Base-by-base conservation (phyloP, 768 basidiomycete genomes). In the Termitomyces sp. region DNA sequence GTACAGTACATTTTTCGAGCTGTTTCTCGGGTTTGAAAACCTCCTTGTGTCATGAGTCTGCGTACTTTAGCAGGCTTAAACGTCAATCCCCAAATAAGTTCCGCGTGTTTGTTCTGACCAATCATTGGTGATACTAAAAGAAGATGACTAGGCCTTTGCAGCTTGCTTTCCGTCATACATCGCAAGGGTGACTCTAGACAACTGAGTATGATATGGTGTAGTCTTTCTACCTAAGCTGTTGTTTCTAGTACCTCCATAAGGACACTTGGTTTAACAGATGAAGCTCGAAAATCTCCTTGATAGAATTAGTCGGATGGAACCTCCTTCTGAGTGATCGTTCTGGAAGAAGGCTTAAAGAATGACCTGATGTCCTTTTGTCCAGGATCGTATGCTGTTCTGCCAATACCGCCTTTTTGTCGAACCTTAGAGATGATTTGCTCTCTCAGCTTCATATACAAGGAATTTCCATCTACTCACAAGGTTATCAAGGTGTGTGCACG, bases 371-470 rank as follows among this genome's bases (percentile, higher is more conserved):
- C 84, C 61, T 81, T 78, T 68, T 95, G 92, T 59, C 82, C 83
- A 33, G 85, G 83, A 66, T 95, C 92, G 67, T 87, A 80, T 1
- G 86, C 81, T 13, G 80, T 69, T 49, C 83, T 85, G 6, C 89
- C 87, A 48, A 91, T 87, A 1, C 93, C 91, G 3, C 89, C 90
- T 59, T 79, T 82, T 69, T 94, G 91, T 4, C 91, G 83, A 54
- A 68, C 68, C 73, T 75, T 75, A 57, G 27, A 46, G 30, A 49
- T n/a, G 13, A 22, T 20, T 41, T 47, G n/a, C 33, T 44, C 20
- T 24, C 50, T 24, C 31, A 22, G 15, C 31, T 30, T 41, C 13
- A 30, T 34, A 7, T 47, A 41, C 11, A 4, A 24, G 6, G 27
- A 4, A 8, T 36, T 30, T 42, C 4, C 3, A 18, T 27, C 27